A percentile compares a stretch with the other conserved stretches of the same genome.
These are phyloP conservation scores for Vinca major DNA, from an alignment of 305 asterid species.

Conservation along the genomic window DNA sequence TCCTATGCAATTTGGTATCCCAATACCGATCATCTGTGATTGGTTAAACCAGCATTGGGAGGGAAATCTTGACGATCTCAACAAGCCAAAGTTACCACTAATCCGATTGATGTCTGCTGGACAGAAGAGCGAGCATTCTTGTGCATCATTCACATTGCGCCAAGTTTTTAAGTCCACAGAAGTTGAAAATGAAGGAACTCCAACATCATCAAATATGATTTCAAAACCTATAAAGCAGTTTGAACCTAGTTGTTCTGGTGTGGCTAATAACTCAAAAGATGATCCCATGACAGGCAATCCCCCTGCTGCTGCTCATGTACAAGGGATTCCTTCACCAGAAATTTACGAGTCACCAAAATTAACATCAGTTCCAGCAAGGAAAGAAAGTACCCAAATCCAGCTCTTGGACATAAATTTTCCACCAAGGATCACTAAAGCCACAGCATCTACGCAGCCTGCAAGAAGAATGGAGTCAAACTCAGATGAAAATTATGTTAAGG, in stretches of 20 bases:
- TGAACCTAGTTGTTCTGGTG: slow-evolving; percentile 33
- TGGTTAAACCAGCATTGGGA: slow-evolving; percentile 99
- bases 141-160: slow-evolving; percentile 86
- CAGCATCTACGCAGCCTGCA: slow-evolving; percentile 31
- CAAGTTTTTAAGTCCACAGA: slow-evolving; percentile 66
- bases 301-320: slow-evolving; percentile 31
- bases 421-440: slow-evolving; percentile 40
- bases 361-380: slow-evolving; percentile 41
- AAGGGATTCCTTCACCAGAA: slow-evolving; percentile 69
- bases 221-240: slow-evolving; percentile 38
- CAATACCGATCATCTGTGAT: slow-evolving; percentile 77
- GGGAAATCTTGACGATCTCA: slow-evolving; percentile 88
- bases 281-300: slow-evolving; percentile 27
- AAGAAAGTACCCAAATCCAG: slow-evolving; percentile 45
- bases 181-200: slow-evolving; percentile 51
- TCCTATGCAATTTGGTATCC: slow-evolving; percentile 86
- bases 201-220: slow-evolving; percentile 36
- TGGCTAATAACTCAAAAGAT: slow-evolving; percentile 28
- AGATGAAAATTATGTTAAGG: slow-evolving; percentile 32
- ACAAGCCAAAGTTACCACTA: slow-evolving; percentile 76
- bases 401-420: slow-evolving; percentile 85
- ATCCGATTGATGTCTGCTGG: slow-evolving; percentile 83
- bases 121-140: slow-evolving; percentile 83
- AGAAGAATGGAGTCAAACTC: slow-evolving; percentile 29
- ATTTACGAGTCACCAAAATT: slow-evolving; percentile 59